A percentile compares a stretch with the other conserved stretches of the same genome.
Evolutionary conservation across 2,329 filamentous ascomycete species (phyloP).

Genomic region (Alternaria ethzedia): DNA sequence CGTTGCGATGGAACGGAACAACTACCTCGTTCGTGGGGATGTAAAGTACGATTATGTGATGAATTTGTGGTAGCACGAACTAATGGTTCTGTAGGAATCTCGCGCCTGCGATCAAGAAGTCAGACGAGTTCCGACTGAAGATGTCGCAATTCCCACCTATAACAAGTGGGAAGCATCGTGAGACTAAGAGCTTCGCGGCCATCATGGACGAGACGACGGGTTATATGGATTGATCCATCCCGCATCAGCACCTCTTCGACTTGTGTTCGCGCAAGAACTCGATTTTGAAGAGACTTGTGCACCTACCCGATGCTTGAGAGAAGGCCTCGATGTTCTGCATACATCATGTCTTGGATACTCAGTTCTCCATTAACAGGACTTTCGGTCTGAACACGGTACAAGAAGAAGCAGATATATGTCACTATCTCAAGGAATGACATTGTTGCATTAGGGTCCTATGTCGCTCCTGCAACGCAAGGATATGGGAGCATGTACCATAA

Average conservation of each 20-base stretch:
- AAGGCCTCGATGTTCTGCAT: not conserved
- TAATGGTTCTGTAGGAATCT: slow-evolving; percentile 51
- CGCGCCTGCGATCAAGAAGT: slow-evolving; percentile 53
- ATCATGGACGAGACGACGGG: slow-evolving; percentile 48
- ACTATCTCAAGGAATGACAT: not conserved
- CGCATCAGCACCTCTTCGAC: rapidly evolving
- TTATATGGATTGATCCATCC: slow-evolving; percentile 34
- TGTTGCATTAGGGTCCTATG: rapidly evolving
- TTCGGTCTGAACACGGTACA: rapidly evolving
- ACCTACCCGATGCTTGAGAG: rapidly evolving
- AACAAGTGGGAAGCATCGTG: slow-evolving; percentile 44
- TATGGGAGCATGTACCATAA: not conserved
- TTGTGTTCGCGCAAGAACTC: not conserved
- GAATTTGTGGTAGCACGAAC: not conserved
- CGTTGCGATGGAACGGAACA: slow-evolving; percentile 72
- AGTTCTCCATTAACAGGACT: rapidly evolving
- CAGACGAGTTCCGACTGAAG: slow-evolving; percentile 50
- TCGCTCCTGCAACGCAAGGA: not conserved
- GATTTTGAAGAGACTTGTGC: not conserved
- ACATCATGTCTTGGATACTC: rapidly evolving
- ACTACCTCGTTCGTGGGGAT: slow-evolving; percentile 76
- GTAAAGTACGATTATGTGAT: slow-evolving; percentile 62
- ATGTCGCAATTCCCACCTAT: slow-evolving; percentile 45
- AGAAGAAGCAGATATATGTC: not conserved
- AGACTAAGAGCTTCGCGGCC: slow-evolving; percentile 43